Evolutionary conservation across 495 filamentous ascomycete species (phyloP).

Genomic region (Trichoderma reesei): DNA sequence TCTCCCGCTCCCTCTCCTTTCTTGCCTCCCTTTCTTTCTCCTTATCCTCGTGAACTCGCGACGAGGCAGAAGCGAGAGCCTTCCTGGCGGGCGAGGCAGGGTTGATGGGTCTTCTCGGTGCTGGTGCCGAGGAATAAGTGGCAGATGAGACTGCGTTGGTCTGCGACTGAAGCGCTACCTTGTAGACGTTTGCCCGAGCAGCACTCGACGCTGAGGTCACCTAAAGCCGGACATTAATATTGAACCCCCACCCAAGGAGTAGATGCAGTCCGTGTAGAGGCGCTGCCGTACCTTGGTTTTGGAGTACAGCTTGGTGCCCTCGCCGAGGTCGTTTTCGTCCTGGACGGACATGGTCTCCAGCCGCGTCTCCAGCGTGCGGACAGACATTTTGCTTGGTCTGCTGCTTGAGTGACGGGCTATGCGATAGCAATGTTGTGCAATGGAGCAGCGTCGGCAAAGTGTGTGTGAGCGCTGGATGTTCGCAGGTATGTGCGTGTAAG

Average conservation of each 20-base stretch:
- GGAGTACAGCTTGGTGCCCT: slow-evolving; percentile 39
- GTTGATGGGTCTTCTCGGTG: slow-evolving; percentile 40
- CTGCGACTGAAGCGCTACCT: slow-evolving; percentile 71
- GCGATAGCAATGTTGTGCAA: neutral
- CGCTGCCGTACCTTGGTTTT: slow-evolving; percentile 57
- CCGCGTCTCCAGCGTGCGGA: slow-evolving; percentile 56
- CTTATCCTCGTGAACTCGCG: slow-evolving; percentile 40
- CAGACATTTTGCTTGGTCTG: slow-evolving; percentile 31
- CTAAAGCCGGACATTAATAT: slow-evolving; percentile 23
- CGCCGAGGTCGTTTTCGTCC: slow-evolving; percentile 60
- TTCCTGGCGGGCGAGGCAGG: slow-evolving; percentile 29
- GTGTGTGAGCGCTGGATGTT: neutral
- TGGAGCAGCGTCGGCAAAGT: neutral
- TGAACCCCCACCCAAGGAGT: neutral
- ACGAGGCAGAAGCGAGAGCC: slow-evolving; percentile 25
- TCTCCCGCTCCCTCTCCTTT: too few relatives aligned
- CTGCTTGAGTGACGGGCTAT: neutral
- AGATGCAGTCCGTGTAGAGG: neutral
- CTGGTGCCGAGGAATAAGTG: slow-evolving; percentile 55
- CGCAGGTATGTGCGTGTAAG: neutral
- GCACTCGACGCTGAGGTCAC: slow-evolving; percentile 43
- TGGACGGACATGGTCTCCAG: slow-evolving; percentile 76
- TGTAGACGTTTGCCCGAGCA: slow-evolving; percentile 63
- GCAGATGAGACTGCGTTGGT: slow-evolving; percentile 44
- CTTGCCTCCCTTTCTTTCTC: neutral